Base-by-base conservation (phyloP, 495 filamentous ascomycete genomes). In the Talaromyces proteolyticus region DNA sequence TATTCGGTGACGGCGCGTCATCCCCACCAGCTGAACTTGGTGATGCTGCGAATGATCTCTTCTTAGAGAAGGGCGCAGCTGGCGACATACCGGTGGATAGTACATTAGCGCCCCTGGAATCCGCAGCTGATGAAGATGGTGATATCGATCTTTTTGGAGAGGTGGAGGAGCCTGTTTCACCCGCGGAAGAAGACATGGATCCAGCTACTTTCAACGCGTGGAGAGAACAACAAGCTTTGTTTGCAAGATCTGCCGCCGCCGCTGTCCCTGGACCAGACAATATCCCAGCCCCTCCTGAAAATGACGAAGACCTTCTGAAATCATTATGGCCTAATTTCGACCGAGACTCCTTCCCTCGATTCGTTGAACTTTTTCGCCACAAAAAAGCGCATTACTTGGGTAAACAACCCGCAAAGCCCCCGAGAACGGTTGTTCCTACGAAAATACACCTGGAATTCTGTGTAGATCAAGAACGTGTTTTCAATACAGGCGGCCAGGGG, bases 371-470 rank as follows among this genome's bases (percentile, higher is more conserved):
- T 1, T 76, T 96, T 18, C 85, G 86, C 8, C 80, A 80, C 16
- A 88, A 87, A 63, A 82, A 81, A 53, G 87, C 86, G 2, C 71
- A 78, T 25, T 91, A 84, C 57, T 64, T 82, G 34, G 80, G 80
- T 23, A 88, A 89, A 62, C 74, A 78, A 38, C 87, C 87, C 2
- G 23, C 72, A 1, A 92, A 89, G 62, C 75, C 79, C 10, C 90
- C 94, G 17, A 96, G 88, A 59, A 77, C 86, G 1, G 72, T 96
- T 16, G 72, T 89, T 12, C 89, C 90, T 0, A 90, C 86, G 11
- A 99, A 97, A 64, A 74, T 95, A 42, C 88, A 82, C 50, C 68
- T 97, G 5, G 93, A 97, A 50, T 66, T 96, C 10, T 81, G 83
- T 3, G 74, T 75, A 42, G 93, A 97, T 57, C 84, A 93, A 56